phyloP scores from a whole-genome alignment of 2,329 filamentous ascomycete species.

The Alternaria ventricosa region DNA sequence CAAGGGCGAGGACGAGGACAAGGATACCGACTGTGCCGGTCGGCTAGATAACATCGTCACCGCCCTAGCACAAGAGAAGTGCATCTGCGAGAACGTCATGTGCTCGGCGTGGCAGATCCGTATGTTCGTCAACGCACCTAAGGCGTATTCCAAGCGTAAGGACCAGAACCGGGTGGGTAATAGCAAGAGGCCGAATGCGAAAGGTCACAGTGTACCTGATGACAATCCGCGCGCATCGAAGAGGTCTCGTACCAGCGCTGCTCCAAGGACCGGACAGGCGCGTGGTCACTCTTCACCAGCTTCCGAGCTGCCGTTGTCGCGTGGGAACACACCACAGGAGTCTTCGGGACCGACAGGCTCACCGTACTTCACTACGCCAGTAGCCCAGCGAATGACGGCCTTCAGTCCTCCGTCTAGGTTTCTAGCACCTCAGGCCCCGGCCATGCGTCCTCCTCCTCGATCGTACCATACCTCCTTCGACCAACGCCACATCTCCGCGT shows the following conservation, averaged over 20 bases:
- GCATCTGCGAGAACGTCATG: slow-evolving; percentile 47
- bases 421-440: background rate
- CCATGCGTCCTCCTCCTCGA: background rate
- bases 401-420: background rate
- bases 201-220: slow-evolving; percentile 11
- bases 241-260: slow-evolving; percentile 3
- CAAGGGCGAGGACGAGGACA: slow-evolving; percentile 44
- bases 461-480: background rate
- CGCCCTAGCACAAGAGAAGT: slow-evolving; percentile 44
- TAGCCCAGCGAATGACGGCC: background rate
- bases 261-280: slow-evolving; percentile 1
- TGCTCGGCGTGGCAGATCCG: slow-evolving; percentile 44
- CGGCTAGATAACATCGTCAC: slow-evolving; percentile 40
- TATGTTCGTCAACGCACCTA: slow-evolving; percentile 48
- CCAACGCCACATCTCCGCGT: background rate
- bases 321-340: slow-evolving; percentile 14
- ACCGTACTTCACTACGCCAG: slow-evolving; percentile 9
- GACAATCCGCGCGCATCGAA: slow-evolving; percentile 12
- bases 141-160: slow-evolving; percentile 43
- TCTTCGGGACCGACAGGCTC: background rate
- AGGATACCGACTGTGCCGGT: slow-evolving; percentile 36
- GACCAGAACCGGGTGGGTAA: slow-evolving; percentile 43
- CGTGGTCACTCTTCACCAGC: slow-evolving; percentile 12
- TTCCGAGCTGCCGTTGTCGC: slow-evolving; percentile 7
- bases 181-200: slow-evolving; percentile 40